phyloP scores from a whole-genome alignment of 1,284 basidiomycete genomes.

The Fomitopsis pinicola region DNA sequence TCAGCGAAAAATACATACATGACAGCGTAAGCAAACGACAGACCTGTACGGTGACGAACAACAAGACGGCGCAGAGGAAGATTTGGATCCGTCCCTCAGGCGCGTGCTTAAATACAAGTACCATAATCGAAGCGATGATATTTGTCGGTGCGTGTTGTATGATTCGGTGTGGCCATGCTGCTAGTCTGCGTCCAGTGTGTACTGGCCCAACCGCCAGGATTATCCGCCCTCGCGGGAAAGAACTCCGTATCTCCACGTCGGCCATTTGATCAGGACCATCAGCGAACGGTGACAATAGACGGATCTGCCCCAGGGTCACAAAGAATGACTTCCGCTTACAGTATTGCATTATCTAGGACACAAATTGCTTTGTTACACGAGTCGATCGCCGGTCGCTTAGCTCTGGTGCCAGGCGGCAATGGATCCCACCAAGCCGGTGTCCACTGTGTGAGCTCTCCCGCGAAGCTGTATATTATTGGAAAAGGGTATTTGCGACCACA shows the following conservation, averaged over 20 bases:
- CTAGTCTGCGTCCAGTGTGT: too few species aligned
- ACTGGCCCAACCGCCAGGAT: not conserved
- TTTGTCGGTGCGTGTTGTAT: constrained; percentile 1
- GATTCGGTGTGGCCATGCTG: not conserved
- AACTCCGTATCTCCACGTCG: not conserved
- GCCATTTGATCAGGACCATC: not conserved
- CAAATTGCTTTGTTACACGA: not conserved
- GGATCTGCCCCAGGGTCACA: not conserved
- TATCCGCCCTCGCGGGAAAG: not conserved
- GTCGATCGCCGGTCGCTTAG: not conserved
- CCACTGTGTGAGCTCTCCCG: not conserved
- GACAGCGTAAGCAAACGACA: not conserved
- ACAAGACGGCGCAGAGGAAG: not conserved
- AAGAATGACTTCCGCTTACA: not conserved
- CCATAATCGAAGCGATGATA: not conserved
- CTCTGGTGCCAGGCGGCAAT: not conserved
- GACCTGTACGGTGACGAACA: not conserved
- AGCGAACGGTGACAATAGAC: not conserved
- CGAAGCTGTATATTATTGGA: not conserved
- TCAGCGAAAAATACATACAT: not conserved
- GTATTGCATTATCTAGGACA: not conserved
- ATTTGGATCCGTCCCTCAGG: not conserved
- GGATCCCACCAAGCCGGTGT: not conserved
- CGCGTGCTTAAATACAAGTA: not conserved
- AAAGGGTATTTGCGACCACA: not conserved